Evolutionary conservation across 495 filamentous ascomycete species (phyloP).

Genomic region (Penicillium arizonense): DNA sequence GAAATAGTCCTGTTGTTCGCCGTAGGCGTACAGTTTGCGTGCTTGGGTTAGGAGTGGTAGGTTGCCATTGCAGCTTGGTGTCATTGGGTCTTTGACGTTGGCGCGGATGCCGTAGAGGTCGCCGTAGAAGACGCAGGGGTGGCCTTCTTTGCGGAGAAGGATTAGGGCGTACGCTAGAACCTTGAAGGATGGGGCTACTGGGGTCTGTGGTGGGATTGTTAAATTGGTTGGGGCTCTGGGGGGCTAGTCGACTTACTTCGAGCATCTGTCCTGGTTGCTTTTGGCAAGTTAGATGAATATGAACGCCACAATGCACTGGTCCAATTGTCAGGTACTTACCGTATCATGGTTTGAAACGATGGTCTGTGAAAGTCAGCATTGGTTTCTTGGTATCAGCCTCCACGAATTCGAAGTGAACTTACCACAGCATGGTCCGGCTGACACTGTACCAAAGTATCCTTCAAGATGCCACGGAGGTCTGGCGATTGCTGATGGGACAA

Average conservation of each 20-base stretch:
- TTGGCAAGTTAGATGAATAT: slow-evolving; percentile 4
- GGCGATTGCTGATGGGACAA: slow-evolving; percentile 49
- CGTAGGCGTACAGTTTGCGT: slow-evolving; percentile 68
- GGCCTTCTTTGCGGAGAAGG: slow-evolving; percentile 61
- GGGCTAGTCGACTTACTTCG: slow-evolving; percentile 34
- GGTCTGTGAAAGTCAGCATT: slow-evolving; percentile 24
- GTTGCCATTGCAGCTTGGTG: slow-evolving; percentile 57
- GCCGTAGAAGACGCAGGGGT: slow-evolving; percentile 73
- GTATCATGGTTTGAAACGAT: slow-evolving; percentile 47
- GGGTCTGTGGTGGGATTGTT: slow-evolving; percentile 30
- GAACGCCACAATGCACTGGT: not conserved
- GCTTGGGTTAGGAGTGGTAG: slow-evolving; percentile 62
- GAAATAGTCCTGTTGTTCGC: slow-evolving; percentile 67
- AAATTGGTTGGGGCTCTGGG: not conserved
- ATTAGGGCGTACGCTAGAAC: slow-evolving; percentile 62
- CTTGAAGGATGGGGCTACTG: slow-evolving; percentile 56
- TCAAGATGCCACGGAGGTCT: slow-evolving; percentile 62
- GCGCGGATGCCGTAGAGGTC: slow-evolving; percentile 70
- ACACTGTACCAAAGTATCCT: slow-evolving; percentile 55
- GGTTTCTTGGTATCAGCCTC: slow-evolving; percentile 1
- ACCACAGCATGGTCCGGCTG: slow-evolving; percentile 64
- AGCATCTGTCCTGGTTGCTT: slow-evolving; percentile 61
- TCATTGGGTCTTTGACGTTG: slow-evolving; percentile 42
- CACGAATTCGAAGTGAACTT: slow-evolving; percentile 17
- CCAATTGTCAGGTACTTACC: slow-evolving; percentile 20